A percentile compares a stretch with the other conserved stretches of the same genome.
Evolutionary conservation across 306 rosid genomes (phyloP).

Genomic region (Lathyrus sativus): DNA sequence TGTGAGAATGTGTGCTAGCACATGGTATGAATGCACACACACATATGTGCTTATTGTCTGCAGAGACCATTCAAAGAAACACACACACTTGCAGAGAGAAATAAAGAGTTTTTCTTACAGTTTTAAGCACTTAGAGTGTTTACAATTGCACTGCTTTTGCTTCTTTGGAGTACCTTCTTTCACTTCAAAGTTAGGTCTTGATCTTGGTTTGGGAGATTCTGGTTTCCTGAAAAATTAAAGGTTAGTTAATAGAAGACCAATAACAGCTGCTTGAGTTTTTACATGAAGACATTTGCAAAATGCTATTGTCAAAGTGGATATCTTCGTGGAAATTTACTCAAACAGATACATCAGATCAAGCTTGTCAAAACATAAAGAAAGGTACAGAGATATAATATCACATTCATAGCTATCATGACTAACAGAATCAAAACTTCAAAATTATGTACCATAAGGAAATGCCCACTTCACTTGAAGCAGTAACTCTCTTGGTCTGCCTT

Average conservation of each 20-base stretch:
- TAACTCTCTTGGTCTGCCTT: slow-evolving; percentile 4
- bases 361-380: slow-evolving; percentile 28
- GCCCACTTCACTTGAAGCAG: background rate
- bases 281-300: slow-evolving; percentile 30
- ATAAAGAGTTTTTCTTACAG: slow-evolving; percentile 64
- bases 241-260: slow-evolving; percentile 35
- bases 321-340: slow-evolving; percentile 19
- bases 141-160: slow-evolving; percentile 96
- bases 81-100: background rate
- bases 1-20: background rate
- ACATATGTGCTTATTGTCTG: slow-evolving; percentile 1
- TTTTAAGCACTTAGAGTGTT: slow-evolving; percentile 94
- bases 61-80: slow-evolving; percentile 10
- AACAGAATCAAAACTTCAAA: background rate
- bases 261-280: slow-evolving; percentile 34
- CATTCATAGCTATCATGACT: slow-evolving; percentile 8
- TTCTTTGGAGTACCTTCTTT: slow-evolving; percentile 92
- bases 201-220: slow-evolving; percentile 84
- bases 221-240: slow-evolving; percentile 71
- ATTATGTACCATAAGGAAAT: background rate
- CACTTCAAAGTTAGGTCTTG: slow-evolving; percentile 68
- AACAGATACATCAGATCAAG: slow-evolving; percentile 7
- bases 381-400: slow-evolving; percentile 20
- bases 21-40: background rate
- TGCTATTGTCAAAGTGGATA: slow-evolving; percentile 28